Evolutionary conservation across 192 early-diverging fungal genomes (phyloP), one percentile per base, ranked within the genome.

Genomic region (Entomortierella chlamydospora): DNA sequence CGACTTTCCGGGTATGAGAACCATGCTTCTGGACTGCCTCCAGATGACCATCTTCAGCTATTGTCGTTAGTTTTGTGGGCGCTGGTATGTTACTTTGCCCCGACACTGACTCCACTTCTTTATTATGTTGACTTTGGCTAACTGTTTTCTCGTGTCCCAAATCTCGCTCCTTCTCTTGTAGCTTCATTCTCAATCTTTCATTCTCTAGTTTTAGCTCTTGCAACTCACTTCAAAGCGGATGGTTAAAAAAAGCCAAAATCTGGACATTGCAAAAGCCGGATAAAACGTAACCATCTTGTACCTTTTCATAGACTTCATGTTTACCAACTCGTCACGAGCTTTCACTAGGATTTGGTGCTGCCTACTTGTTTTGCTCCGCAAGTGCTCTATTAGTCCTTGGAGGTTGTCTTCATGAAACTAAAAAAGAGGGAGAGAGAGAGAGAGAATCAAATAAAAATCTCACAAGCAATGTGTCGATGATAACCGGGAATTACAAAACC

Each of bases 401-500:
- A 70, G 30, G 9, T 79, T 70, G 11, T 70, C 56, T 39, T 79
- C 76, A n/a, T 79, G 76, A 28, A 79, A 79, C 76, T 79, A 50
- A 7, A 2, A 17, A 25, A 23, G 9, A 9, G 52, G 25, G 10
- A 29, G 1, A 10, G 2, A 23, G 3, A 54, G 25, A 54, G 2
- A 54, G 4, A 10, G 47, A 50, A n/a, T n/a, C n/a, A n/a, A n/a
- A n/a, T n/a, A n/a, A n/a, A n/a, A n/a, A n/a, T n/a, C n/a, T n/a
- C n/a, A n/a, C n/a, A n/a, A n/a, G n/a, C n/a, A n/a, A n/a, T n/a
- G n/a, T n/a, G n/a, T n/a, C n/a, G n/a, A n/a, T n/a, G n/a, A n/a
- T n/a, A n/a, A n/a, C n/a, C n/a, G n/a, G n/a, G n/a, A n/a, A n/a
- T n/a, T n/a, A n/a, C n/a, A n/a, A n/a, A n/a, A n/a, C n/a, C n/a